Evolutionary conservation across 163 green algal genomes (phyloP).

Genomic region (Coccomyxa subellipsoidea): DNA sequence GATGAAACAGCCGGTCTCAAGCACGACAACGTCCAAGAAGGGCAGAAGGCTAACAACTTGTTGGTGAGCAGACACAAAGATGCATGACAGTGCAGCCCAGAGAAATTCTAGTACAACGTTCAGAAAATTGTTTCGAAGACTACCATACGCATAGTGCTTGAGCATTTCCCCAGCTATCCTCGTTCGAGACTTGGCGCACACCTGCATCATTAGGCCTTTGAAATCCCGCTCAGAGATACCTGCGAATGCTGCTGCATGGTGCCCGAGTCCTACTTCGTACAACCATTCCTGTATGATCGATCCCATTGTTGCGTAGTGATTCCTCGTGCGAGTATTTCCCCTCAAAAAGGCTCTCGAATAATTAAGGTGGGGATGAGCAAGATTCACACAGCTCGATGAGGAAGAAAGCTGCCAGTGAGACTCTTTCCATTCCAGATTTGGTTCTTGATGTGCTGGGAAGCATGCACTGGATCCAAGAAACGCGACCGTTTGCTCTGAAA

Average conservation of each 20-base stretch:
- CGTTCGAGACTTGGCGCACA: not conserved
- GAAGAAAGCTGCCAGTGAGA: not conserved
- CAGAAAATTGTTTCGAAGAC: too few species aligned
- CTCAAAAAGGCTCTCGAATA: not conserved
- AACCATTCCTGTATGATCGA: conserved; percentile 33
- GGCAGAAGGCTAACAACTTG: too few species aligned
- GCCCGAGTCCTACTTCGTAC: conserved; percentile 31
- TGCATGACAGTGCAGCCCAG: too few species aligned
- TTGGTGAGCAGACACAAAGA: too few species aligned
- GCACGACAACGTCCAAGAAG: too few species aligned
- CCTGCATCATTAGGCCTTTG: conserved; percentile 47
- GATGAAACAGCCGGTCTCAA: too few species aligned
- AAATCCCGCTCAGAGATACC: conserved; percentile 35
- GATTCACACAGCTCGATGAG: not conserved
- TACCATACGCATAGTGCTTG: too few species aligned
- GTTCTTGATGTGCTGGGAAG: not conserved
- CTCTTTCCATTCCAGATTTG: not conserved
- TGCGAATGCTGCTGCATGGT: conserved; percentile 31
- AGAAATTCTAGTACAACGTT: too few species aligned
- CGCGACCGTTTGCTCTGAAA: not conserved
- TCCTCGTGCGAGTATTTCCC: too few species aligned
- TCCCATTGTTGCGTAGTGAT: not conserved
- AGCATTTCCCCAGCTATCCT: too few species aligned
- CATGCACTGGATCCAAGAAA: not conserved
- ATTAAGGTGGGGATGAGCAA: not conserved